These are phyloP conservation scores for Neurospora sp. DNA, from an alignment of 495 filamentous ascomycete species.

Conservation along the genomic window DNA sequence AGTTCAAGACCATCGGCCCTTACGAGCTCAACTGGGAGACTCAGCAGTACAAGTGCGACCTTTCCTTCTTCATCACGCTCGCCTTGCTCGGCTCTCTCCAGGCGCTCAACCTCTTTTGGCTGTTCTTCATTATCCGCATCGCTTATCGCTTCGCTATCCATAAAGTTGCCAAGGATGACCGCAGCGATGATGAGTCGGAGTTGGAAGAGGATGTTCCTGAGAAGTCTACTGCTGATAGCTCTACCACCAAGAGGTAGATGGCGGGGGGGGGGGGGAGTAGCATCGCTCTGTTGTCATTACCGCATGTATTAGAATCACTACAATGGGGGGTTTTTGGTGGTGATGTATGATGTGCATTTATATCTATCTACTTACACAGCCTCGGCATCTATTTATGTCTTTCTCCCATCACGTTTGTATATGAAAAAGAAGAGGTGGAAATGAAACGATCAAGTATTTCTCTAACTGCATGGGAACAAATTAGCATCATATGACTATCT, in stretches of 20 bases:
- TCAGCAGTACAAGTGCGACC: slow-evolving; percentile 70
- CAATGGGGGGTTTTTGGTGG: not conserved
- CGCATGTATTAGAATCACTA: not conserved
- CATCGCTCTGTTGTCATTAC: not conserved
- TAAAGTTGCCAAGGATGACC: slow-evolving; percentile 40
- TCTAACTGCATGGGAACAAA: not conserved
- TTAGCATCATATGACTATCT: not conserved
- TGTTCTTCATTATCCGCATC: slow-evolving; percentile 71
- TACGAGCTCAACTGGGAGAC: slow-evolving; percentile 81
- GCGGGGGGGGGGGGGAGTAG: not conserved
- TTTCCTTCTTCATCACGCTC: slow-evolving; percentile 67
- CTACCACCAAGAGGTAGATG: not conserved
- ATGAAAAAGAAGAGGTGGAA: not conserved
- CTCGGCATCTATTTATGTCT: not conserved
- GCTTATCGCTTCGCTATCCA: slow-evolving; percentile 45
- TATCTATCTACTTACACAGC: not conserved
- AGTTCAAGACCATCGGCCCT: slow-evolving; percentile 82
- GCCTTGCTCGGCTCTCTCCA: slow-evolving; percentile 62
- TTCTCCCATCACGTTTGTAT: not conserved
- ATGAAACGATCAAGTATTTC: not conserved
- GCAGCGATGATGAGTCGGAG: slow-evolving; percentile 42
- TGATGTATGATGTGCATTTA: not conserved
- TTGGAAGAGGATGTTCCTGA: slow-evolving; percentile 13
- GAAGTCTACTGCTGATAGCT: not conserved
- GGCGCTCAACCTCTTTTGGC: slow-evolving; percentile 78